phyloP scores from a whole-genome alignment of 192 early-diverging fungal species.

The Diversispora epigaea region DNA sequence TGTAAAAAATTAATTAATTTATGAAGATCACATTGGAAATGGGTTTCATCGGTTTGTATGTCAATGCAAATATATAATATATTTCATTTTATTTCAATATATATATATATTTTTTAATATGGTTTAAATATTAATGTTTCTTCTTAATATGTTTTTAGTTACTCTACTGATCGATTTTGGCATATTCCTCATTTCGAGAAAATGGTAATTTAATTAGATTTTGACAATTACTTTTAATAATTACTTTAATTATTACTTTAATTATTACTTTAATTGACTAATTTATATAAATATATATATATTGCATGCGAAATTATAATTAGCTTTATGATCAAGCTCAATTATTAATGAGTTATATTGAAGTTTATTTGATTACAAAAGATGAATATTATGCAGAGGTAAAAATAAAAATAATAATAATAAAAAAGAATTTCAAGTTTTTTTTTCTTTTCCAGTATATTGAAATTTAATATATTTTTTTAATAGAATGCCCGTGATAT shows the following conservation, averaged over 20 bases:
- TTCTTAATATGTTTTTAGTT: too few relatives aligned
- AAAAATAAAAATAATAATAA: neutral
- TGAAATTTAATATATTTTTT: too few relatives aligned
- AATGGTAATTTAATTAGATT: constrained; percentile 40
- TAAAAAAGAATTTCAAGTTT: too few relatives aligned
- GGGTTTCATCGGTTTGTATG: constrained; percentile 57
- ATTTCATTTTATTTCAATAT: neutral
- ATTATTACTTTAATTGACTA: too few relatives aligned
- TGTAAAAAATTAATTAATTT: too few relatives aligned
- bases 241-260: too few relatives aligned
- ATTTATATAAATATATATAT: too few relatives aligned
- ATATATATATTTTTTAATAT: too few relatives aligned
- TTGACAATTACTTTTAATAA: neutral
- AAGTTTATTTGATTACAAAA: constrained; percentile 48
- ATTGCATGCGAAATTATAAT: neutral
- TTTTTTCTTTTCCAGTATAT: too few relatives aligned
- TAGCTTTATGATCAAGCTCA: constrained; percentile 69
- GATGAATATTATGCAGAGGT: constrained; percentile 48
- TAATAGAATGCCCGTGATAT: constrained; percentile 50
- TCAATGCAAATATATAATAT: too few relatives aligned
- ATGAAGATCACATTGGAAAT: constrained; percentile 48
- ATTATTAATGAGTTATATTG: constrained; percentile 49
- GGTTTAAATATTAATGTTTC: too few relatives aligned
- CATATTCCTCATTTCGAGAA: constrained; percentile 73
- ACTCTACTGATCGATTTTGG: constrained; percentile 38